Percentiles rank a stretch among this genome's conserved stretches.
Conservation (phyloP, 768 basidiomycete genomes). For the Boletus speciosus region DNA sequence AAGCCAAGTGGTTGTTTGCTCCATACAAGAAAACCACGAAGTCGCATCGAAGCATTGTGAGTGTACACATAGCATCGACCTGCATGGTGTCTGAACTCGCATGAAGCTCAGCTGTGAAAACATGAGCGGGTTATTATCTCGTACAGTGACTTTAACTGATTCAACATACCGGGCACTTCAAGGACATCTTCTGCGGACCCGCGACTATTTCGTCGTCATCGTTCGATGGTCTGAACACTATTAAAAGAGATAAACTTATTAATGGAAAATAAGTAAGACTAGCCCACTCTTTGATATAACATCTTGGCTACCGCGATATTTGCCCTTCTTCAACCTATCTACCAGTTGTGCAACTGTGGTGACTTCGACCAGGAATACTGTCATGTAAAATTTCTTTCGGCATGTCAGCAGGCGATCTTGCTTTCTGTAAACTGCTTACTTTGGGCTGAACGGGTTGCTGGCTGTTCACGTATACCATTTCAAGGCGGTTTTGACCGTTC, state of each 20-base stretch:
- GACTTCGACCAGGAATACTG: constrained; percentile 80
- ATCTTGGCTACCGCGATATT: constrained; percentile 59
- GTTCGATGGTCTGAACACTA: constrained; percentile 56
- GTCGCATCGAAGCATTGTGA: constrained; percentile 93
- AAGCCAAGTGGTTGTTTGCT: constrained; percentile 92
- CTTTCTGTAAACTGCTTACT: constrained; percentile 37
- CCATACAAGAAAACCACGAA: constrained; percentile 94
- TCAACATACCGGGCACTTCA: constrained; percentile 86
- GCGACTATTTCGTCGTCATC: constrained; percentile 92
- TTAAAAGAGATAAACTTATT: constrained; percentile 1
- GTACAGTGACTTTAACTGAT: not conserved
- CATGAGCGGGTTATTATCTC: not conserved
- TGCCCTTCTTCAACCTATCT: constrained; percentile 62
- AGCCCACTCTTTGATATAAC: constrained; percentile 65
- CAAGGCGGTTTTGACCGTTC: constrained; percentile 59
- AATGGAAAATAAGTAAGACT: not conserved
- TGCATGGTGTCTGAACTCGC: constrained; percentile 79
- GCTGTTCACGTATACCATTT: constrained; percentile 90
- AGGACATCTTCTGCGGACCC: constrained; percentile 82
- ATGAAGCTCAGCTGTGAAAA: constrained; percentile 70
- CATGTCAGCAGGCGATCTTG: constrained; percentile 6
- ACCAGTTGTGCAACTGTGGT: constrained; percentile 70
- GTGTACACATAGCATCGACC: constrained; percentile 85
- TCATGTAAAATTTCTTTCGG: constrained; percentile 90
- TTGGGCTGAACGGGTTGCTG: constrained; percentile 72